Percentiles rank a stretch among this genome's conserved stretches.
Conservation (phyloP, 2,329 filamentous ascomycete genomes). For the Penicillium psychrosexuale region DNA sequence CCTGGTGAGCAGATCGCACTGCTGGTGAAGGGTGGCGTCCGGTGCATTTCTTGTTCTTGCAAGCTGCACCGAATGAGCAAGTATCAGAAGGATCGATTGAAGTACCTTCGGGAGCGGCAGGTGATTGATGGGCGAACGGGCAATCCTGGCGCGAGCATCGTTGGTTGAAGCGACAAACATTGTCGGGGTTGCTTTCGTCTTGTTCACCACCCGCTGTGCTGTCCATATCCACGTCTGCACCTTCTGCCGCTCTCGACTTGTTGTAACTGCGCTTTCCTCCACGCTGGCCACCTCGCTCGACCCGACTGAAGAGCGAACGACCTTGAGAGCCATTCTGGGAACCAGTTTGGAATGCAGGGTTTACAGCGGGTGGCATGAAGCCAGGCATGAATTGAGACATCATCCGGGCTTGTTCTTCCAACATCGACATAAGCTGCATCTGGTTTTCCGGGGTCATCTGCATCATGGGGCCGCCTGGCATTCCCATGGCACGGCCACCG, state of each 20-base stretch:
- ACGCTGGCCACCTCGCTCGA: slow-evolving; percentile 53
- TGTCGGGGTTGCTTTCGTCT: slow-evolving; percentile 58
- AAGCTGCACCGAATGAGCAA: slow-evolving; percentile 83
- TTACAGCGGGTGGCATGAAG: slow-evolving; percentile 52
- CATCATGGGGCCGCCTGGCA: slow-evolving; percentile 42
- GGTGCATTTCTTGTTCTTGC: slow-evolving; percentile 93
- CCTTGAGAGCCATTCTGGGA: slow-evolving; percentile 49
- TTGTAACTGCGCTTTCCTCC: slow-evolving; percentile 48
- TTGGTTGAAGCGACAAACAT: slow-evolving; percentile 84
- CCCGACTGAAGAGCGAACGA: slow-evolving; percentile 72
- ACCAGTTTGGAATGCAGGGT: slow-evolving; percentile 52
- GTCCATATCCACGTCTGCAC: slow-evolving; percentile 40
- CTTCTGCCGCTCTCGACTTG: slow-evolving; percentile 23
- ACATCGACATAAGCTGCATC: slow-evolving; percentile 70
- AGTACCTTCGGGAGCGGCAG: slow-evolving; percentile 74
- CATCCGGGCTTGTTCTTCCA: slow-evolving; percentile 84
- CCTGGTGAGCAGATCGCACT: slow-evolving; percentile 71
- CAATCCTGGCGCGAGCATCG: slow-evolving; percentile 86
- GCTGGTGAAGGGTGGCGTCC: slow-evolving; percentile 90
- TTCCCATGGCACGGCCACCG: slow-evolving; percentile 47
- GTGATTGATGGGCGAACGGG: slow-evolving; percentile 90
- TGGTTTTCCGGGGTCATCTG: slow-evolving; percentile 65
- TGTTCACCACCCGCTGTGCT: slow-evolving; percentile 36
- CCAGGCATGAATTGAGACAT: slow-evolving; percentile 69
- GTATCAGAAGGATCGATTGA: slow-evolving; percentile 74